Evolutionary conservation across 352 stramenopile genomes (phyloP).

Genomic region (Globisporangium camurandrum): DNA sequence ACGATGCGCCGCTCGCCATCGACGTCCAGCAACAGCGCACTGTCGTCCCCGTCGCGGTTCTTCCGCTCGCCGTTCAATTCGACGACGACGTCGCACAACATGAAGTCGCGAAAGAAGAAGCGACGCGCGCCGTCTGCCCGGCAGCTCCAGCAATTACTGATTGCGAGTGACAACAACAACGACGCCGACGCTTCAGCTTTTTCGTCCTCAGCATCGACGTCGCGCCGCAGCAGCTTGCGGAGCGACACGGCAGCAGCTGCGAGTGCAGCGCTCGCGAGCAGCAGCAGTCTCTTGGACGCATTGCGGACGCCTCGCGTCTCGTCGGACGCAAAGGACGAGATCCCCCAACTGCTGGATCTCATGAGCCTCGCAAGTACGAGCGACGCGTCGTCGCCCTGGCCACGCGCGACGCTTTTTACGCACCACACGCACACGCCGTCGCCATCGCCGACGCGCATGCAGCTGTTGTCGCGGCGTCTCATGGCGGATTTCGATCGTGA

Average conservation of each 20-base stretch:
- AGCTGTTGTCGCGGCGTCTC: slow-evolving; percentile 24
- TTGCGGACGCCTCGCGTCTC: slow-evolving; percentile 11
- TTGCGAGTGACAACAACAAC: background rate
- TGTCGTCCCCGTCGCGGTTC: slow-evolving; percentile 61
- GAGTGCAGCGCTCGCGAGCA: too few relatives aligned
- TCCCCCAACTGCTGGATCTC: slow-evolving; percentile 12
- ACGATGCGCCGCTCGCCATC: slow-evolving; percentile 14
- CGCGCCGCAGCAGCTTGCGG: background rate
- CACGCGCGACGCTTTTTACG: slow-evolving; percentile 12
- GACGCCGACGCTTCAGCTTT: background rate
- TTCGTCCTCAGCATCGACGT: slow-evolving; percentile 1
- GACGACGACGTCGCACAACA: slow-evolving; percentile 11
- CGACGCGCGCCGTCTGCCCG: background rate
- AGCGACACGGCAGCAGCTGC: slow-evolving; percentile 1
- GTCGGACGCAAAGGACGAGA: slow-evolving; percentile 11
- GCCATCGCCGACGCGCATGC: slow-evolving; percentile 18
- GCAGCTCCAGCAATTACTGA: background rate
- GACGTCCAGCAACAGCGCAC: slow-evolving; percentile 17
- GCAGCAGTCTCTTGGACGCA: too few relatives aligned
- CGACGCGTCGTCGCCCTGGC: slow-evolving; percentile 14
- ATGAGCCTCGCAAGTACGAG: slow-evolving; percentile 10
- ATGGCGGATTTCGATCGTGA: slow-evolving; percentile 30
- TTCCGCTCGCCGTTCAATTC: slow-evolving; percentile 56
- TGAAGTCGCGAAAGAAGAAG: slow-evolving; percentile 4
- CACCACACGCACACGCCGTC: slow-evolving; percentile 17